A percentile compares a stretch with the other conserved stretches of the same genome.
phyloP scores from a whole-genome alignment of 2,329 filamentous ascomycete genomes.

The Xylaria sp. region DNA sequence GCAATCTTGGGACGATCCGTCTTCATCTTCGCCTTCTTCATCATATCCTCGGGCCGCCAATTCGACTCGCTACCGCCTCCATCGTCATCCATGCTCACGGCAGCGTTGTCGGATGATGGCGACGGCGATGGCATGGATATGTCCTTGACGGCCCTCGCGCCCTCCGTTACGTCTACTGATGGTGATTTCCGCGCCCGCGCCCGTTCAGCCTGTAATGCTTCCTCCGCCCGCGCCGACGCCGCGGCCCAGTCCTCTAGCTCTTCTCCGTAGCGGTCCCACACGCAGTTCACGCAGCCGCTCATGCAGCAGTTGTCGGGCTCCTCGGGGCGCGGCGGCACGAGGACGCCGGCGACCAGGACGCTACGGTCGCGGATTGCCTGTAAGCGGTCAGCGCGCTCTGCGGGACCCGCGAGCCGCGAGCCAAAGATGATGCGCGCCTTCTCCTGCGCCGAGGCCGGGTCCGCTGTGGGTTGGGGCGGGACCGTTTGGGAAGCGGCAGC shows the following conservation, averaged over 20 bases:
- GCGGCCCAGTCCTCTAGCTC: slow-evolving; percentile 90
- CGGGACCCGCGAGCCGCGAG: slow-evolving; percentile 78
- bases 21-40: slow-evolving; percentile 39
- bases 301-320: slow-evolving; percentile 99
- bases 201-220: slow-evolving; percentile 58
- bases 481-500: slow-evolving; percentile 36
- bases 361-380: slow-evolving; percentile 68
- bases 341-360: slow-evolving; percentile 78
- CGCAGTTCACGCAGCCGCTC: slow-evolving; percentile 97
- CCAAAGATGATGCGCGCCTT: slow-evolving; percentile 81
- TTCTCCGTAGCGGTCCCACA: slow-evolving; percentile 92
- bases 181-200: slow-evolving; percentile 32
- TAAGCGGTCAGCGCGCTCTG: slow-evolving; percentile 71
- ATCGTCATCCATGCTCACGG: slow-evolving; percentile 79
- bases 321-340: slow-evolving; percentile 83
- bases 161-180: too few relatives aligned
- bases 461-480: slow-evolving; percentile 46
- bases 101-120: slow-evolving; percentile 12
- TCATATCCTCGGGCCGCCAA: slow-evolving; percentile 59
- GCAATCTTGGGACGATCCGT: slow-evolving; percentile 55
- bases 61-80: slow-evolving; percentile 78
- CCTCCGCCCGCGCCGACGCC: slow-evolving; percentile 71
- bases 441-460: slow-evolving; percentile 62
- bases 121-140: slow-evolving; percentile 18
- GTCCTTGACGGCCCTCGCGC: slow-evolving; percentile 31